These are phyloP conservation scores for Solanum lycopersicoides DNA, from an alignment of 257 asterid genomes.

Conservation along the genomic window DNA sequence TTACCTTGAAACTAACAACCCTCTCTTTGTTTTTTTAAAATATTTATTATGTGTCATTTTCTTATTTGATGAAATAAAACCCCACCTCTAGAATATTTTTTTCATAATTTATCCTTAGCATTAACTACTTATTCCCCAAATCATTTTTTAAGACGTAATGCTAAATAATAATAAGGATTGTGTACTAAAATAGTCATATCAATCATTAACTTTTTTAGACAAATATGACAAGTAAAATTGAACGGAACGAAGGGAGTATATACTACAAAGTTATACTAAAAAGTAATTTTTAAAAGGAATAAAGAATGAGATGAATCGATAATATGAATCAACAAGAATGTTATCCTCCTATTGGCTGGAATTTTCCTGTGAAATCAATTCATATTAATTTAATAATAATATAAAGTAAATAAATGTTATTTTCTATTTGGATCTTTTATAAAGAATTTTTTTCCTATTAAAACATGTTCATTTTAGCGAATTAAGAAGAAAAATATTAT, in stretches of 20 bases:
- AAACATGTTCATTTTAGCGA: not conserved
- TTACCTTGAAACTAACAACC: not conserved
- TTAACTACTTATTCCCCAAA: not conserved
- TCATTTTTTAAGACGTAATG: not conserved
- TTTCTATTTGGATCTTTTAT: not conserved
- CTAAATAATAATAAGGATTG: not conserved
- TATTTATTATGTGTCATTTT: not conserved
- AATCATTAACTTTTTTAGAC: not conserved
- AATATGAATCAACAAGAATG: not conserved
- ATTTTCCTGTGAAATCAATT: not conserved
- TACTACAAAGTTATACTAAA: not conserved
- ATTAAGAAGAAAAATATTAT: too few species aligned
- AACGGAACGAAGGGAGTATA: not conserved
- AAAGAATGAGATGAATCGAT: not conserved
- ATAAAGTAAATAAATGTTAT: too few species aligned
- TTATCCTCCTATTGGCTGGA: not conserved
- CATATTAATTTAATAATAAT: not conserved
- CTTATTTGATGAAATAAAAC: not conserved
- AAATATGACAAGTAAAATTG: not conserved
- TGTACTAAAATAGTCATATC: not conserved
- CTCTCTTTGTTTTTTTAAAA: too few species aligned
- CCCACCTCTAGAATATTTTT: not conserved
- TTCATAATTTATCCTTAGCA: not conserved
- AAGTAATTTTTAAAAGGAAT: not conserved
- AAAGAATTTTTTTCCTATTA: too few species aligned